Base-by-base conservation (phyloP, 805 yeast genomes). In the Cyberlindnera samutprakarnensis region DNA sequence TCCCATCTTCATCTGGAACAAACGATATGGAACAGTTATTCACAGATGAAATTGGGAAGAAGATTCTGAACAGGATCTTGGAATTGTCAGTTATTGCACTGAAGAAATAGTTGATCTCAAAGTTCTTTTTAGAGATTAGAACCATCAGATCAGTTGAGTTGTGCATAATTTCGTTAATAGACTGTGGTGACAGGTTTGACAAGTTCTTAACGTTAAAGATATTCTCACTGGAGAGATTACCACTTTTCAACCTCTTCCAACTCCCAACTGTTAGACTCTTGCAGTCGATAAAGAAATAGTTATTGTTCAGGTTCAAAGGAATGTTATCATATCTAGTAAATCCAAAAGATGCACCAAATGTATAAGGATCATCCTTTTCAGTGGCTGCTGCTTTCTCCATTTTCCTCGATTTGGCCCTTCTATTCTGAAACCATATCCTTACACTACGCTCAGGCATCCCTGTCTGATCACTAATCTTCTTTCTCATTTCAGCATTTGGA, bases 381-480 rank as follows among this genome's bases (percentile, higher is more conserved):
- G 40, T 33, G 6, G 45, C 33, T 6, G 39, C 48, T 23, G 49
- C 57, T 36, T 77, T 67, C 44, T 76, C 82, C 47, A 71, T 56
- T 55, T 81, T 81, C 47, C 87, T 66, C 27, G 75, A 67, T 52
- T 82, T 83, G 14, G 92, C 92, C 41, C 96, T 62, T 46, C 88
- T 64, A 53, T 86, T 86, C 55, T 87, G 96, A 49, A 85, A 87
- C 96, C 96, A 87, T 26, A 87, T 87, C 34, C 95, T 68, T 3
- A 87, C 95, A 11, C 88, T 84, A 40, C 92, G 71, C 46, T 87
- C 95, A 11, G 87, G 73, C 83, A 86, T 78, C 14, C 79, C 82
- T 2, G 94, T 82, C 38, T 68, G 67, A 2, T 69, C 74, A 24
- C 92, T 75, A 23, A 87, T 75, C 19, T 66, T 70, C 47, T 78